A percentile compares a stretch with the other conserved stretches of the same genome.
These are phyloP conservation scores for Berberis vulgaris DNA, from an alignment of 164 flowering plant species.

Conservation along the genomic window DNA sequence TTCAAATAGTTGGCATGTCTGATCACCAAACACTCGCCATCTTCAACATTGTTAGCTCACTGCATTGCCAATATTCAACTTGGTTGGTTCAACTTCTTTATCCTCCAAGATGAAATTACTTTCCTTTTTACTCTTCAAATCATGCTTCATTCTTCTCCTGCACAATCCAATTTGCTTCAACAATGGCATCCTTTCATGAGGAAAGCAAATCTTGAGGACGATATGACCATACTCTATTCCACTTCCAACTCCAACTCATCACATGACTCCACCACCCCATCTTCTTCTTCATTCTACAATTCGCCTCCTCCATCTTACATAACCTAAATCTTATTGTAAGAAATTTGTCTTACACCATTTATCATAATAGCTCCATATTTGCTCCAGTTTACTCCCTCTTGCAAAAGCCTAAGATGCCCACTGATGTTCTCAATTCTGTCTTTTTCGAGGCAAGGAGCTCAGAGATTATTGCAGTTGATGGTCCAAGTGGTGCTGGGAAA, in stretches of 20 bases:
- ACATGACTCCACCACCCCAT: conserved; percentile 36
- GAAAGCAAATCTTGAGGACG: conserved; percentile 34
- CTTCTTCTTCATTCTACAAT: conserved; percentile 42
- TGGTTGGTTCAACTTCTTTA: too few relatives aligned
- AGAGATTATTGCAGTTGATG: conserved; percentile 69
- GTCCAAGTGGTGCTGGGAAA: conserved; percentile 93
- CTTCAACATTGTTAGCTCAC: too few relatives aligned
- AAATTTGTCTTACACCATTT: conserved; percentile 53
- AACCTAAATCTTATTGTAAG: conserved; percentile 28
- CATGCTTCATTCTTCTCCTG: conserved; percentile 1
- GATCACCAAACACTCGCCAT: too few relatives aligned
- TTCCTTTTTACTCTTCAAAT: too few relatives aligned
- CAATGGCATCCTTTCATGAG: conserved; percentile 41
- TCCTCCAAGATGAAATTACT: too few relatives aligned
- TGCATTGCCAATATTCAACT: too few relatives aligned
- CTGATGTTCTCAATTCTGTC: conserved; percentile 57
- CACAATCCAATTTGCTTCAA: not conserved
- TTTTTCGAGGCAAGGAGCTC: conserved; percentile 56
- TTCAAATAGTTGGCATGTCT: too few relatives aligned
- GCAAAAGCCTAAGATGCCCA: conserved; percentile 27
- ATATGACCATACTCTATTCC: conserved; percentile 48
- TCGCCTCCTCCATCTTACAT: conserved; percentile 27
- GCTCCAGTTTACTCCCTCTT: conserved; percentile 8
- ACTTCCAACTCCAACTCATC: conserved; percentile 37
- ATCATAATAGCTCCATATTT: conserved; percentile 12